Evolutionary conservation across 768 basidiomycete genomes (phyloP).

Genomic region (Gloeopeniophorella convolvens): DNA sequence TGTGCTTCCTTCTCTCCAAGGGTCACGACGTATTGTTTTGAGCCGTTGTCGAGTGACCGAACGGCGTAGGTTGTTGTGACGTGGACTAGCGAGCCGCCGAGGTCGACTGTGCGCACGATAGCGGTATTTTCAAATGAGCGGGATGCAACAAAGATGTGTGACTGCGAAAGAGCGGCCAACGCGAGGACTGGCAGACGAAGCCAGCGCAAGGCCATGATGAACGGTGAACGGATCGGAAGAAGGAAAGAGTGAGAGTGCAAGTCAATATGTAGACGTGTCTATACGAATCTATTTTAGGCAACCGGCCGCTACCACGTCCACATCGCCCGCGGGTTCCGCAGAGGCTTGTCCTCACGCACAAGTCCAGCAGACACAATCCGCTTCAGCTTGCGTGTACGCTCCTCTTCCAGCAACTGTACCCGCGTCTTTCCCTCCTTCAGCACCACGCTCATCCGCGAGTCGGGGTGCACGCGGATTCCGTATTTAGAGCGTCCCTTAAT

Average conservation of each 20-base stretch:
- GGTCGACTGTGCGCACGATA: constrained; percentile 82
- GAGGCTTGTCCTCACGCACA: constrained; percentile 71
- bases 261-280: not conserved
- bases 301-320: constrained; percentile 66
- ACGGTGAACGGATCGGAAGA: no score
- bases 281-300: constrained; percentile 11
- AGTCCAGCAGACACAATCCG: constrained; percentile 75
- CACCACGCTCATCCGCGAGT: constrained; percentile 67
- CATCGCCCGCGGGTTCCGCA: constrained; percentile 61
- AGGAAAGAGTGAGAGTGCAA: not conserved
- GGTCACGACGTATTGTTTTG: constrained; percentile 61
- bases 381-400: constrained; percentile 60
- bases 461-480: constrained; percentile 72
- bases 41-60: constrained; percentile 57
- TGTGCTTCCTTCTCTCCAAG: constrained; percentile 55
- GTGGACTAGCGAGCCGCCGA: constrained; percentile 82
- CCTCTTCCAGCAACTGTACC: constrained; percentile 57
- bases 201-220: constrained; percentile 38
- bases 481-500: constrained; percentile 76
- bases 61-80: constrained; percentile 86
- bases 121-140: constrained; percentile 82
- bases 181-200: constrained; percentile 43
- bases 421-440: constrained; percentile 77
- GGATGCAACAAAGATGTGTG: constrained; percentile 33
- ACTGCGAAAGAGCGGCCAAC: constrained; percentile 33